Evolutionary conservation across 306 rosid species (phyloP), one percentile per base, ranked within the genome.

Genomic region (Rosa persica): DNA sequence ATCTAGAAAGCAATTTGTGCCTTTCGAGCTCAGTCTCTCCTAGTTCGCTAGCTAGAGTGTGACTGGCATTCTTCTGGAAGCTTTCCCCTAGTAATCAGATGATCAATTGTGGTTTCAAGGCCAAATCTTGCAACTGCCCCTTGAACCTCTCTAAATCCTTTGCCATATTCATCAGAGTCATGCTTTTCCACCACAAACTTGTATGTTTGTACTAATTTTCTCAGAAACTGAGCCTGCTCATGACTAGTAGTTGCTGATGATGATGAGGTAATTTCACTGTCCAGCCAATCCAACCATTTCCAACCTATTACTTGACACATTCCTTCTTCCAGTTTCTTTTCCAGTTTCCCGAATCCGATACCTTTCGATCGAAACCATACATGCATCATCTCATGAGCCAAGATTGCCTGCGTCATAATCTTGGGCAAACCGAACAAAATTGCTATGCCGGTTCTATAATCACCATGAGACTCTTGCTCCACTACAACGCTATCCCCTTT

Each of bases 251-350:
- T 11, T 20, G 52, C 3, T 8, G 1, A 36, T 9, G 52, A 12
- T 42, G 51, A 40, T 20, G 73, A 42, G 5, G 34, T 25, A 23
- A 60, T 68, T 43, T 68, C 51, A 2, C 8, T 0, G 15, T 72
- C 65, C 15, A 49, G 38, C 76, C 65, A 72, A 27, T 72, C 76
- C 76, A 72, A 34, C 76, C 46, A 72, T 72, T n/a, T 72, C 11
- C 76, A 62, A 36, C 47, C 62, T 19, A 72, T 36, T 12, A 72
- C 65, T 52, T 72, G 65, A 34, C 76, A 51, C 15, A 51, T 72
- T 4, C 76, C 65, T 52, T 52, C 76, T 54, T 72, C 44, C 30
- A 72, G 25, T 51, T 72, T 72, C 6, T 0, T 4, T 20, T 51
- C 64, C 76, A 72, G 17, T 52, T 52, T 0, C 58, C 22, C 23